phyloP scores from a whole-genome alignment of 768 basidiomycete species.

The Grammothele lineata region DNA sequence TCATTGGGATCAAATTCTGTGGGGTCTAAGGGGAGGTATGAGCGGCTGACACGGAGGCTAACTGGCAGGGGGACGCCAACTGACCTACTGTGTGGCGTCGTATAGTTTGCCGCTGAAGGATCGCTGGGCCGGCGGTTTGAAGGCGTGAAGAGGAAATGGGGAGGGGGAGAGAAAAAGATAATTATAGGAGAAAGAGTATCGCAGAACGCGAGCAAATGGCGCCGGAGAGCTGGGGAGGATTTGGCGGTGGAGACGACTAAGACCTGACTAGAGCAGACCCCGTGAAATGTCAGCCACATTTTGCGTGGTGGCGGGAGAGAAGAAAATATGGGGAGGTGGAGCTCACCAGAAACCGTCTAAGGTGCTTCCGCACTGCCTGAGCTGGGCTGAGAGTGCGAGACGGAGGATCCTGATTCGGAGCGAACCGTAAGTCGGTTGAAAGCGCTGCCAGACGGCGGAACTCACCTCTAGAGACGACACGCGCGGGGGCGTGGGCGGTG shows the following conservation, averaged over 20 bases:
- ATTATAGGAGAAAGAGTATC: constrained; percentile 12
- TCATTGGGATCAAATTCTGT: constrained; percentile 15
- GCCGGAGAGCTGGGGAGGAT: constrained; percentile 4
- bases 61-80: not conserved
- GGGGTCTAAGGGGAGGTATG: not conserved
- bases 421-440: not conserved
- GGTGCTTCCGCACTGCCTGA: constrained; percentile 5
- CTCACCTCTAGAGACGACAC: constrained; percentile 8
- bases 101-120: constrained; percentile 3
- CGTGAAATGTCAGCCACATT: constrained; percentile 2
- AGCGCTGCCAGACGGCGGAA: not conserved
- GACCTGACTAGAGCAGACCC: too few species aligned
- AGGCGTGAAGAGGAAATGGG: constrained; percentile 3
- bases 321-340: not conserved
- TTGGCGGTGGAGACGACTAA: not conserved
- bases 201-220: constrained; percentile 11
- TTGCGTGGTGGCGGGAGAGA: not conserved
- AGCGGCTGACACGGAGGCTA: constrained; percentile 1
- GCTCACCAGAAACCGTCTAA: constrained; percentile 3
- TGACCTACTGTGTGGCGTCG: constrained; percentile 2
- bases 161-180: constrained; percentile 6
- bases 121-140: constrained; percentile 5
- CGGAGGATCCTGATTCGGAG: constrained; percentile 12
- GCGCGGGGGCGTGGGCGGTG: constrained; percentile 12
- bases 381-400: not conserved